Percentiles rank a stretch among this genome's conserved stretches.
Evolutionary conservation across 2,329 filamentous ascomycete genomes (phyloP).

Genomic region (Penicillium sp.): DNA sequence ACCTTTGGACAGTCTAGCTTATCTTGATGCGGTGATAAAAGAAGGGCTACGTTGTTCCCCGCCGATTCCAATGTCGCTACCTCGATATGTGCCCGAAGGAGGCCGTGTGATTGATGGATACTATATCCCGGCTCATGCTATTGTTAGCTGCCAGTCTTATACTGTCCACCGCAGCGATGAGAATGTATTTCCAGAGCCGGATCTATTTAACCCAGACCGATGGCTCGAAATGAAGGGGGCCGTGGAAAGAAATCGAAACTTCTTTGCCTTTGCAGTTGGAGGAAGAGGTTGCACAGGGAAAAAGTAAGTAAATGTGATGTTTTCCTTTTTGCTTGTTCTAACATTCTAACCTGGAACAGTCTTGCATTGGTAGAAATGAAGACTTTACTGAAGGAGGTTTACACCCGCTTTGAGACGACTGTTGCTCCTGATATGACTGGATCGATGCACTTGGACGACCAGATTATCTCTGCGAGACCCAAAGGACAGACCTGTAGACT

Average conservation of each 20-base stretch:
- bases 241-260: constrained; percentile 54
- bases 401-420: constrained; percentile 60
- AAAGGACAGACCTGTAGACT: constrained; percentile 63
- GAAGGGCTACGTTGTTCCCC: constrained; percentile 64
- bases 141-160: constrained; percentile 46
- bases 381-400: constrained; percentile 64
- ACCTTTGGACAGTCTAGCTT: constrained; percentile 51
- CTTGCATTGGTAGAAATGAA: constrained; percentile 72
- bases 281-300: constrained; percentile 61
- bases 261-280: constrained; percentile 70
- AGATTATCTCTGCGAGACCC: constrained; percentile 69
- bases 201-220: constrained; percentile 37
- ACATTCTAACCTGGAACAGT: constrained; percentile 32
- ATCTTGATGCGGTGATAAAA: constrained; percentile 66
- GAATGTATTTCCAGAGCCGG: constrained; percentile 35
- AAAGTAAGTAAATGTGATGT: constrained; percentile 57
- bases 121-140: constrained; percentile 37
- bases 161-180: constrained; percentile 38
- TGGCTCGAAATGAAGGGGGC: constrained; percentile 40
- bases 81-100: constrained; percentile 45
- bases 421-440: constrained; percentile 58
- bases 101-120: constrained; percentile 48
- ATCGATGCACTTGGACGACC: constrained; percentile 68
- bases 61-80: constrained; percentile 57
- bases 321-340: background rate